A percentile compares a stretch with the other conserved stretches of the same genome.
These are phyloP conservation scores for Saksenaea oblongispora DNA, from an alignment of 371 early-diverging fungal genomes.

Conservation along the genomic window DNA sequence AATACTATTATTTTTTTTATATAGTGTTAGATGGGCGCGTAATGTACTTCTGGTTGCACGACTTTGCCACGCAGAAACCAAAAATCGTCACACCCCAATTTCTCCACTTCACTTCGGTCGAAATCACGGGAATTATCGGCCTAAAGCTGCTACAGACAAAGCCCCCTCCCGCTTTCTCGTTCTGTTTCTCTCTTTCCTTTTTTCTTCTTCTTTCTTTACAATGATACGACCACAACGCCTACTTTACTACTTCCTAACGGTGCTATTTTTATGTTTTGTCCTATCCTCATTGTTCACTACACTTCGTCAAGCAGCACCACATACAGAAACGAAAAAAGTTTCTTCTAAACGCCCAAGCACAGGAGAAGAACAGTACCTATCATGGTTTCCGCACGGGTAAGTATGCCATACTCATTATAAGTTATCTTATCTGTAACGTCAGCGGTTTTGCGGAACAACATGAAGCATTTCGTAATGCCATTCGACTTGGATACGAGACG, in stretches of 20 bases:
- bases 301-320: neutral
- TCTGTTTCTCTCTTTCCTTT: neutral
- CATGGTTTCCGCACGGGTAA: constrained; percentile 45
- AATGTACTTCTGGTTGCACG: too few species aligned
- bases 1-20: too few species aligned
- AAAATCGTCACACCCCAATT: too few species aligned
- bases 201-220: constrained; percentile 2
- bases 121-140: too few species aligned
- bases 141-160: too few species aligned
- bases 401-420: neutral
- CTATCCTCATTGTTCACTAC: neutral
- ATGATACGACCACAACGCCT: constrained; percentile 6
- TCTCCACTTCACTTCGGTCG: too few species aligned
- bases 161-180: too few species aligned
- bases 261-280: constrained; percentile 5
- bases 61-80: too few species aligned
- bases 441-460: constrained; percentile 44
- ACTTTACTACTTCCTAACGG: constrained; percentile 4
- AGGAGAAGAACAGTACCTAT: constrained; percentile 18
- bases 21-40: too few species aligned
- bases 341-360: neutral
- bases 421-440: neutral
- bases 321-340: neutral
- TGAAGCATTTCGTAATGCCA: constrained; percentile 46
- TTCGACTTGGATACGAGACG: constrained; percentile 44